Evolutionary conservation across 768 basidiomycete genomes (phyloP), one percentile per base, ranked within the genome.

Genomic region (Phallus indusiatus): DNA sequence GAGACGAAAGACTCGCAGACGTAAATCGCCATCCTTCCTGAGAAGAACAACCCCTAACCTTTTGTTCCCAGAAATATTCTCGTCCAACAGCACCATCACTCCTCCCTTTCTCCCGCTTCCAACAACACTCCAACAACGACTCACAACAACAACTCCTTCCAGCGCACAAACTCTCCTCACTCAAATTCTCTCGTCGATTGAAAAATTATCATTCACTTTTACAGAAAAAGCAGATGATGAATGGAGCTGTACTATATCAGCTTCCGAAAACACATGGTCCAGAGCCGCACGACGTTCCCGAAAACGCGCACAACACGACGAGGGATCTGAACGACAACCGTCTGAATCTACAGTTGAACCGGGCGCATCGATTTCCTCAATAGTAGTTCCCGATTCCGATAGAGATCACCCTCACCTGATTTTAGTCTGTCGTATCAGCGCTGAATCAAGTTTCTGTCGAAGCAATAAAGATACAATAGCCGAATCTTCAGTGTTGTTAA

Each of bases 1-100:
- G 72, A 1, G 76, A 79, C 28, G 68, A 68, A 14, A 82, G 83
- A 7, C 72, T 96, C 33, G 85, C 90, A 0, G 92, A 96, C 62
- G 95, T 94, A 68, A 54, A 89, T 51, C 24, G 17, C 37, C 14
- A 21, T 22, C 36, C 46, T 50, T 35, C 47, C 33, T 34, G 42
- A 21, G 20, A 58, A 36, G 28, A 22, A 21, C 72, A n/a, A n/a
- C n/a, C n/a, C n/a, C n/a, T n/a, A n/a, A n/a, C n/a, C n/a, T n/a
- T n/a, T n/a, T n/a, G n/a, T n/a, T n/a, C n/a, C 28, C 28, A 79
- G 76, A 64, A 60, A 22, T 46, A 76, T 18, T 71, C 71, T 5
- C 73, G 78, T 1, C 69, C 76, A 10, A 34, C 64, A 7, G 70
- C 78, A 28, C 71, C 77, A 1, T 60, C 76, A 0, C 65, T 88